These are phyloP conservation scores for Penicillium roqueforti DNA, from an alignment of 495 filamentous ascomycete species.

Conservation along the genomic window DNA sequence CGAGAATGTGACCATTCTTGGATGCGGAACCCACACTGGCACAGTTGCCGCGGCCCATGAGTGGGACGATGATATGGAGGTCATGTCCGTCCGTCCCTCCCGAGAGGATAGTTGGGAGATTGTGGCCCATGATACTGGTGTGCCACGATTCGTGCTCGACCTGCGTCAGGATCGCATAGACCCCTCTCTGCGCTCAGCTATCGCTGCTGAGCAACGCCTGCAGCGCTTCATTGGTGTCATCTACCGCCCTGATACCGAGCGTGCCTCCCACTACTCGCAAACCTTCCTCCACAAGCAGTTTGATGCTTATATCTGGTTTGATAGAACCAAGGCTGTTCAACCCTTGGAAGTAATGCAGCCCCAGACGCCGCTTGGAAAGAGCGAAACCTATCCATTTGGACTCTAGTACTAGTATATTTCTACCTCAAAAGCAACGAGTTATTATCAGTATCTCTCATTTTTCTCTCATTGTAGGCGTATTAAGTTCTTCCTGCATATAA, in stretches of 20 bases:
- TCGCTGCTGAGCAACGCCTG: slow-evolving; percentile 39
- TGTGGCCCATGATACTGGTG: slow-evolving; percentile 40
- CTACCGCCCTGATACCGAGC: slow-evolving; percentile 54
- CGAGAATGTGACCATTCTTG: slow-evolving; percentile 47
- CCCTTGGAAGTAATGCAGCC: slow-evolving; percentile 52
- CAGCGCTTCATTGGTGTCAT: slow-evolving; percentile 59
- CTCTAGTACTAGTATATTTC: no score
- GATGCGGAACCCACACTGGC: slow-evolving; percentile 51
- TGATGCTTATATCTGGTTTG: slow-evolving; percentile 56
- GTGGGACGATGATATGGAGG: slow-evolving; percentile 55
- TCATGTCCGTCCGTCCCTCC: slow-evolving; percentile 47
- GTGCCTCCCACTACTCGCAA: slow-evolving; percentile 51
- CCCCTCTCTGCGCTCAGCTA: slow-evolving; percentile 33
- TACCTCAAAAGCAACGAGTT: no score
- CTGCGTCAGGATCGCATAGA: slow-evolving; percentile 39
- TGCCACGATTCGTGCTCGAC: slow-evolving; percentile 48
- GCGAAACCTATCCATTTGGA: slow-evolving; percentile 58
- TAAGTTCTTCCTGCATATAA: no score
- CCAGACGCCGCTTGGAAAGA: slow-evolving; percentile 38
- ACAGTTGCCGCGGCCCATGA: slow-evolving; percentile 54
- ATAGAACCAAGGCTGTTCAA: slow-evolving; percentile 48
- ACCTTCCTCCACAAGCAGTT: slow-evolving; percentile 53
- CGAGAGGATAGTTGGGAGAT: slow-evolving; percentile 44
- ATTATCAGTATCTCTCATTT: no score
- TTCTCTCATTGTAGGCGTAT: no score